Base-by-base conservation (phyloP, 169 alveolate genomes). In the Eimeria nieschulzi region DNA sequence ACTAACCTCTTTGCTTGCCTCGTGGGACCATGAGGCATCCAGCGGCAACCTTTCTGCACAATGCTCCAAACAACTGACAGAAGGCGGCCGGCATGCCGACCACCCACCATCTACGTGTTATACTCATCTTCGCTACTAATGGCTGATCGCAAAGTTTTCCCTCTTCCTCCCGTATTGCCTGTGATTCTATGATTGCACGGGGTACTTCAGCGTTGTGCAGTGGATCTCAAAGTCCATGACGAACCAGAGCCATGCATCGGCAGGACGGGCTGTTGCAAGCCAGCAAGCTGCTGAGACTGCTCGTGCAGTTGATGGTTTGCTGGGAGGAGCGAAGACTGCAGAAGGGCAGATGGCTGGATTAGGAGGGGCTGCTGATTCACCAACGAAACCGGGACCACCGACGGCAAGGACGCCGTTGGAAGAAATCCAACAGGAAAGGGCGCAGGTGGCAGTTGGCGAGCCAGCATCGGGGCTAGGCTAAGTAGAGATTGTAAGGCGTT, bases 281-380 rank as follows among this genome's bases (percentile, higher is more conserved):
- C n/a, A 61, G 23, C 63, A 23, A 56, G 88, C 64, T 25, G 72
- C 46, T 80, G 72, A 51, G 39, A 80, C n/a, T 17, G 63, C 13
- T 80, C 39, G 9, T 63, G 64, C 63, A 59, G 63, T 13, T 9
- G 88, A 72, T 80, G 88, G 21, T 66, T 1, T 26, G 55, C 19
- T n/a, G 75, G 59, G 25, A 80, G 39, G 56, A 23, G 26, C 55
- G 23, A 8, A 75, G 88, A 39, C 3, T 80, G 88, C 75, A 80
- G 33, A 53, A 80, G 54, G 33, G 76, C 88, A 17, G 88, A 59
- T 23, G 88, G 88, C 33, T 80, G 88, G 26, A 80, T 72, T 25
- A 80, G 54, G 53, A 80, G 76, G 26, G 88, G 88, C 75, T 80
- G 88, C 61, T 80, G 88, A 66, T 61, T 39, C 6, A 80, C 26